Evolutionary conservation across 768 basidiomycete genomes (phyloP).

Genomic region (Pisolithus sp.): DNA sequence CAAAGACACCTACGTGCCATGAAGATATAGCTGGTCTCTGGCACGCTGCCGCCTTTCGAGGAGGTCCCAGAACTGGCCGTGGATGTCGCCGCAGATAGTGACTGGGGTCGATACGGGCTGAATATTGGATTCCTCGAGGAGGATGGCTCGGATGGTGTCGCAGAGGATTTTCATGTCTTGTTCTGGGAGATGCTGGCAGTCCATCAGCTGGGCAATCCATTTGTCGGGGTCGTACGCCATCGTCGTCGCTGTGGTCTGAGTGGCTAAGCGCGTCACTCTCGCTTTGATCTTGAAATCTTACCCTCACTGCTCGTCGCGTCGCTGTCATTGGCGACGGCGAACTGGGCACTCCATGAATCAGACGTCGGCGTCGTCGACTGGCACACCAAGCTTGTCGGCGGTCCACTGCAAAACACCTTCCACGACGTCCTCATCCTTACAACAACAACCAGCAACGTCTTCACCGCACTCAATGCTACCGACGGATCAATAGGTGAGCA

Average conservation of each 20-base stretch:
- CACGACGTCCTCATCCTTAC: slow-evolving; percentile 54
- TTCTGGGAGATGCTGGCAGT: slow-evolving; percentile 86
- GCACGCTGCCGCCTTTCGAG: slow-evolving; percentile 84
- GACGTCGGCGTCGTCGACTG: slow-evolving; percentile 85
- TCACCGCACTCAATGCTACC: slow-evolving; percentile 63
- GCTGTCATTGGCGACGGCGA: slow-evolving; percentile 17
- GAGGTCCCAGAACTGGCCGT: slow-evolving; percentile 97
- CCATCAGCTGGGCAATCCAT: slow-evolving; percentile 86
- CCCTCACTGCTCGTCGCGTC: slow-evolving; percentile 14
- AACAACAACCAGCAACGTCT: slow-evolving; percentile 67
- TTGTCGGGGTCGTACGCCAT: slow-evolving; percentile 53
- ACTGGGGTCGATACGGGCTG: slow-evolving; percentile 94
- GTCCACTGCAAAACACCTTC: slow-evolving; percentile 55
- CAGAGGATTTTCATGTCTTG: slow-evolving; percentile 90
- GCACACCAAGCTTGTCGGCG: slow-evolving; percentile 73
- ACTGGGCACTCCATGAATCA: slow-evolving; percentile 55
- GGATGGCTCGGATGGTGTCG: slow-evolving; percentile 77
- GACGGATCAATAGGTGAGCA: slow-evolving; percentile 57
- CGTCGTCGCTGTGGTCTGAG: neutral
- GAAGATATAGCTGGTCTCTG: slow-evolving; percentile 90
- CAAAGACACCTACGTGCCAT: slow-evolving; percentile 69
- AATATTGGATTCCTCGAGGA: slow-evolving; percentile 96
- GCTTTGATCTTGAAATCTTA: slow-evolving; percentile 2
- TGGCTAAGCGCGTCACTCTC: neutral
- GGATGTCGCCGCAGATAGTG: slow-evolving; percentile 93